These are phyloP conservation scores for Trifolium repens DNA, from an alignment of 306 rosid species.

Conservation along the genomic window DNA sequence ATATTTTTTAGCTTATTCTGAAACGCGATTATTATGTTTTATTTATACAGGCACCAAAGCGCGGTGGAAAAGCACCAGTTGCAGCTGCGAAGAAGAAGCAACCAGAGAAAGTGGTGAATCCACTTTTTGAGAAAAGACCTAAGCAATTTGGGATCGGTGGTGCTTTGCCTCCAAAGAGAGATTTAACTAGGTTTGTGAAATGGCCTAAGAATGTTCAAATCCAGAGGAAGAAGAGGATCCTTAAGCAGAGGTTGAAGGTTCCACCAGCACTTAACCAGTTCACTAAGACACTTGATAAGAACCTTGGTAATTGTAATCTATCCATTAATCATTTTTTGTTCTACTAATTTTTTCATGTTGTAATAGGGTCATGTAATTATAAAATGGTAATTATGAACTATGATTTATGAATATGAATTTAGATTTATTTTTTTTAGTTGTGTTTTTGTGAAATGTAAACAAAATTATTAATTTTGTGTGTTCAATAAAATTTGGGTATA, in stretches of 20 bases:
- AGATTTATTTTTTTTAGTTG: not conserved
- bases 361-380: too few species aligned
- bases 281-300: conserved; percentile 79
- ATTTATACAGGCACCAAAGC: conserved; percentile 34
- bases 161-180: conserved; percentile 83
- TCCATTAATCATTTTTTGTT: too few species aligned
- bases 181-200: conserved; percentile 73
- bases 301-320: conserved; percentile 52
- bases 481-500: not conserved
- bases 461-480: not conserved
- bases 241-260: conserved; percentile 82
- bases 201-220: conserved; percentile 81
- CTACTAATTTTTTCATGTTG: too few species aligned
- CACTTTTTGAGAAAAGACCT: conserved; percentile 82
- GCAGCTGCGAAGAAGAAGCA: conserved; percentile 40
- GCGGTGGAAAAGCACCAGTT: conserved; percentile 33
- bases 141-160: conserved; percentile 88
- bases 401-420: too few species aligned
- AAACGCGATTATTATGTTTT: not conserved
- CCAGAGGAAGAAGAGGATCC: conserved; percentile 81
- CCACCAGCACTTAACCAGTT: conserved; percentile 85
- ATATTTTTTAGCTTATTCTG: not conserved
- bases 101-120: conserved; percentile 67
- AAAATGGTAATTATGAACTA: too few species aligned
- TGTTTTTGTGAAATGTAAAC: not conserved